phyloP scores from a whole-genome alignment of 2,329 filamentous ascomycete genomes.

The Cladobotryum protrusum region DNA sequence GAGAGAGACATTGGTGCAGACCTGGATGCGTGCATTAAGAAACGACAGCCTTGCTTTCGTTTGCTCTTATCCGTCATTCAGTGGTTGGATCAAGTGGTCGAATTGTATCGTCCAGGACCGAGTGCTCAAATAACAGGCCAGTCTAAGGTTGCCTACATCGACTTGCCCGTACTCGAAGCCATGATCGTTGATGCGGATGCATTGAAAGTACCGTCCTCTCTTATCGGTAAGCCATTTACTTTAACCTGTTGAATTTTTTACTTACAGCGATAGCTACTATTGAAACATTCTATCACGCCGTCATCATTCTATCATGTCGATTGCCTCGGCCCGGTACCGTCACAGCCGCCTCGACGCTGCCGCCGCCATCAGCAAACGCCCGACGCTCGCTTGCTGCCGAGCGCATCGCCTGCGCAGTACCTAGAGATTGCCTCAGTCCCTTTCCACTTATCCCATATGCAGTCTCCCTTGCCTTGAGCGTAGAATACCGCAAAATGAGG shows the following conservation, averaged over 20 bases:
- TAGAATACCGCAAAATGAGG: conserved; percentile 59
- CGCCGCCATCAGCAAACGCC: conserved; percentile 45
- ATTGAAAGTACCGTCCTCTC: conserved; percentile 39
- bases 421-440: conserved; percentile 44
- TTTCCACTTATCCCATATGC: conserved; percentile 57
- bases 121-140: conserved; percentile 33
- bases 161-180: conserved; percentile 51
- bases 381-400: conserved; percentile 53
- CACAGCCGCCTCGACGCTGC: conserved; percentile 37
- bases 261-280: conserved; percentile 42
- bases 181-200: conserved; percentile 51
- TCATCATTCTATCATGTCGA: conserved; percentile 58
- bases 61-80: conserved; percentile 49
- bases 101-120: conserved; percentile 51
- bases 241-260: neutral
- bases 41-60: conserved; percentile 49
- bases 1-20: conserved; percentile 53
- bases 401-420: conserved; percentile 49
- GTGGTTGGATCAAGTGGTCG: conserved; percentile 53
- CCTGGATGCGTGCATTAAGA: conserved; percentile 43
- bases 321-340: conserved; percentile 37
- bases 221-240: conserved; percentile 38
- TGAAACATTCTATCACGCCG: conserved; percentile 58
- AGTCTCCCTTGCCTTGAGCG: conserved; percentile 53
- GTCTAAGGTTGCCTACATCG: conserved; percentile 42